phyloP scores from a whole-genome alignment of 495 filamentous ascomycete species.

The Trichoderma erinaceum region DNA sequence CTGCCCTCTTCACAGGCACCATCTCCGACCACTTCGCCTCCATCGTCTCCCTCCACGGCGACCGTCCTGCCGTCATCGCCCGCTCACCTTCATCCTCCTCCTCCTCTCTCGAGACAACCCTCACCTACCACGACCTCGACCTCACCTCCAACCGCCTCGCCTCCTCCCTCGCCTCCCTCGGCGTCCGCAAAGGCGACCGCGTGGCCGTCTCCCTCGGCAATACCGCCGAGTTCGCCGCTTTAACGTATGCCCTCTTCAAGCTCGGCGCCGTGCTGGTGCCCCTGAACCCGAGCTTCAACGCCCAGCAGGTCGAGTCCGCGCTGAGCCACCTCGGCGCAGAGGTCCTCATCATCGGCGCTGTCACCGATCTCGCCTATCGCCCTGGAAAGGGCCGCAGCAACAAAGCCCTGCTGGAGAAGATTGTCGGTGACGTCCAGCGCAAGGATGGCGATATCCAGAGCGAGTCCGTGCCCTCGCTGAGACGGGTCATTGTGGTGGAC shows the following conservation, averaged over 20 bases:
- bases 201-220: conserved; percentile 86
- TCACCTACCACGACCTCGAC: conserved; percentile 74
- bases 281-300: conserved; percentile 87
- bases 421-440: conserved; percentile 43
- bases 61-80: conserved; percentile 56
- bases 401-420: conserved; percentile 55
- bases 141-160: conserved; percentile 70
- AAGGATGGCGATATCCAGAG: conserved; percentile 47
- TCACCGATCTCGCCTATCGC: conserved; percentile 82
- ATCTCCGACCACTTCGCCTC: conserved; percentile 74
- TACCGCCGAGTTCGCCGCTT: conserved; percentile 69
- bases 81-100: conserved; percentile 26
- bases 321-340: conserved; percentile 67
- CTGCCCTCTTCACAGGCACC: conserved; percentile 66
- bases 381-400: conserved; percentile 65
- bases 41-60: conserved; percentile 65
- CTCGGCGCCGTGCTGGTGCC: conserved; percentile 88
- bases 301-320: conserved; percentile 68
- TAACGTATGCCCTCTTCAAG: conserved; percentile 87
- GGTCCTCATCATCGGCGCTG: conserved; percentile 74
- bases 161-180: conserved; percentile 61
- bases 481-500: conserved; percentile 68
- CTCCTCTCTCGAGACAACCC: conserved; percentile 35
- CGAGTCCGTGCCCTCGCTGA: conserved; percentile 60
- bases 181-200: conserved; percentile 77